Evolutionary conservation across 1,284 basidiomycete species (phyloP).

Genomic region (Moesziomyces sp.): DNA sequence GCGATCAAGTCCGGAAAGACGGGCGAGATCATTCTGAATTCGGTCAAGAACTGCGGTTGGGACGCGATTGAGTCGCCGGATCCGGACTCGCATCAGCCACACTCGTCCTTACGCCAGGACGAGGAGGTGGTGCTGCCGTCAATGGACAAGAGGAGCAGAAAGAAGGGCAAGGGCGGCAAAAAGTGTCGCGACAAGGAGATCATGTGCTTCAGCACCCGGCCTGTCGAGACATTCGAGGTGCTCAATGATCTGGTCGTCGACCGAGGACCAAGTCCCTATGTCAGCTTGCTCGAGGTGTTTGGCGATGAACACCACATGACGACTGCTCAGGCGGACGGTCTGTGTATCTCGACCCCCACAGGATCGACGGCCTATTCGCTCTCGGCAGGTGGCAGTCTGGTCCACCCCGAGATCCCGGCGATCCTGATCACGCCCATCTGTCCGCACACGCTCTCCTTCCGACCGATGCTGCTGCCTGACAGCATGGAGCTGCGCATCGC

Average conservation of each 20-base stretch:
- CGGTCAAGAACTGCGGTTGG: constrained; percentile 63
- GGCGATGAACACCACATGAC: constrained; percentile 99
- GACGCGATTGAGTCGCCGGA: constrained; percentile 55
- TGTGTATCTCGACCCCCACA: constrained; percentile 95
- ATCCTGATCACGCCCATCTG: constrained; percentile 97
- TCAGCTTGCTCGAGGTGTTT: constrained; percentile 93
- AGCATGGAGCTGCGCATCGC: constrained; percentile 98
- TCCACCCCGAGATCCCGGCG: constrained; percentile 97
- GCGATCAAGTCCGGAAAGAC: constrained; percentile 63
- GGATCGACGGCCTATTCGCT: constrained; percentile 95
- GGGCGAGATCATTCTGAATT: constrained; percentile 64
- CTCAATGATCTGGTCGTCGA: constrained; percentile 98
- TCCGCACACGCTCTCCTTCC: constrained; percentile 97
- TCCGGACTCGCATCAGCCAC: constrained; percentile 18
- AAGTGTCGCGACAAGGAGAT: constrained; percentile 88
- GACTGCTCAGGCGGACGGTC: constrained; percentile 96
- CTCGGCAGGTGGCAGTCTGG: constrained; percentile 96
- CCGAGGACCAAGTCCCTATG: constrained; percentile 96
- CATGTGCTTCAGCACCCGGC: constrained; percentile 94
- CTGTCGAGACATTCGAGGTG: constrained; percentile 97
- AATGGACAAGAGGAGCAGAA: constrained; percentile 66
- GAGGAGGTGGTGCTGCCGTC: constrained; percentile 27
- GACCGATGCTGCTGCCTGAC: constrained; percentile 94
- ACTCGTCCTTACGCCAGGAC: constrained; percentile 22
- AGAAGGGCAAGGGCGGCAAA: constrained; percentile 72